A percentile compares a stretch with the other conserved stretches of the same genome.
These are phyloP conservation scores for Meyerozyma sp. DNA, from an alignment of 1,139 yeast genomes.

Conservation along the genomic window DNA sequence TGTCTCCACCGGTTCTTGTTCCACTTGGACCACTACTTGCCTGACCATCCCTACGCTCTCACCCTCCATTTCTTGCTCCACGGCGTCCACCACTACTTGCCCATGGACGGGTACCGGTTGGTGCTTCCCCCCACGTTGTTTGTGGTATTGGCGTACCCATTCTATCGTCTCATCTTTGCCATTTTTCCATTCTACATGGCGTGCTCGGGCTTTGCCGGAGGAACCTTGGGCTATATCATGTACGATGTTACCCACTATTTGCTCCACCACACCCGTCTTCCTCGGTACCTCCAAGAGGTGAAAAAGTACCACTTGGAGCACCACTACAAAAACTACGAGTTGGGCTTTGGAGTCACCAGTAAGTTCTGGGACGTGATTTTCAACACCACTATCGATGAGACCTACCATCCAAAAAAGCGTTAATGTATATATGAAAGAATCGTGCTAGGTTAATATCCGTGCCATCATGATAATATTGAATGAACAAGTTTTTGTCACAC, in stretches of 20 bases:
- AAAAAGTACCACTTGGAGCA: slow-evolving; percentile 93
- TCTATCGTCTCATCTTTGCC: slow-evolving; percentile 33
- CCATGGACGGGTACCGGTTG: slow-evolving; percentile 90
- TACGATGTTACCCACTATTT: slow-evolving; percentile 86
- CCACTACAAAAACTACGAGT: slow-evolving; percentile 92
- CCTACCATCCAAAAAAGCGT: slow-evolving; percentile 16
- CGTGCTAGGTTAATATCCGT: too few species aligned
- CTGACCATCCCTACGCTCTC: slow-evolving; percentile 70
- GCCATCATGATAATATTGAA: too few species aligned
- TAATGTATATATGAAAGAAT: neutral
- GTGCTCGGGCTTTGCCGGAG: slow-evolving; percentile 77
- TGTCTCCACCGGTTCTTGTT: slow-evolving; percentile 82
- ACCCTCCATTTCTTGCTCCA: slow-evolving; percentile 86
- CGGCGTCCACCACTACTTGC: slow-evolving; percentile 95
- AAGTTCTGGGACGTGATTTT: slow-evolving; percentile 92
- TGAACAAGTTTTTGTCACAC: neutral
- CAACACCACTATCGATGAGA: slow-evolving; percentile 53
- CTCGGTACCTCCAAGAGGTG: slow-evolving; percentile 65
- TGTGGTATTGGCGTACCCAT: slow-evolving; percentile 38
- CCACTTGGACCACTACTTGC: slow-evolving; percentile 84
- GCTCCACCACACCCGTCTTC: slow-evolving; percentile 81
- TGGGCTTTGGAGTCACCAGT: slow-evolving; percentile 94
- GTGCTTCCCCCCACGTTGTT: slow-evolving; percentile 95
- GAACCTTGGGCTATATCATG: slow-evolving; percentile 84
- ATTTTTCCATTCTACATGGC: slow-evolving; percentile 44